Percentiles rank a stretch among this genome's conserved stretches.
phyloP scores from a whole-genome alignment of 1,284 basidiomycete genomes.

The Malassezia obtusa region DNA sequence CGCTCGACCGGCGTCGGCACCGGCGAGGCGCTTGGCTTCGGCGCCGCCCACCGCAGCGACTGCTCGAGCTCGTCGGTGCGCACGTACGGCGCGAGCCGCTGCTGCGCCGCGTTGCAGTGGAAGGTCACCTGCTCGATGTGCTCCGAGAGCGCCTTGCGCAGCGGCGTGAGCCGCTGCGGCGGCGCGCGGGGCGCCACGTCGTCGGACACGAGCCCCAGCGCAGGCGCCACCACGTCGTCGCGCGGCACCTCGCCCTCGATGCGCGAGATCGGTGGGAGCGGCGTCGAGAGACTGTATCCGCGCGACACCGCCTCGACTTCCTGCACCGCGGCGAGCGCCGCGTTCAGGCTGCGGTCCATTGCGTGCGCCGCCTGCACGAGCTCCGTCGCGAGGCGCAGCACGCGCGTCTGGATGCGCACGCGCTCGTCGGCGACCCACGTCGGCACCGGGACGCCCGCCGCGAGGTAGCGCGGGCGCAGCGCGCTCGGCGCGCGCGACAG shows the following conservation, averaged over 20 bases:
- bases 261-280: slow-evolving; percentile 43
- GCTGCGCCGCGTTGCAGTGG: slow-evolving; percentile 12
- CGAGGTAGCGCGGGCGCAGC: neutral
- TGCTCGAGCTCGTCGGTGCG: slow-evolving; percentile 26
- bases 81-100: neutral
- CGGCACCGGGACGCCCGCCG: neutral
- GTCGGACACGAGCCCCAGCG: neutral
- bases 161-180: slow-evolving; percentile 19
- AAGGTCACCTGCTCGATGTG: slow-evolving; percentile 22
- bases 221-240: slow-evolving; percentile 8
- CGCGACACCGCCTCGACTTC: slow-evolving; percentile 44
- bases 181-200: neutral
- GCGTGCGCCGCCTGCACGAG: slow-evolving; percentile 28
- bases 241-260: slow-evolving; percentile 22
- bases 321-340: slow-evolving; percentile 39
- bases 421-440: slow-evolving; percentile 18
- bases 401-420: slow-evolving; percentile 11
- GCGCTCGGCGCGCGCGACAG: neutral
- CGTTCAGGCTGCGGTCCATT: slow-evolving; percentile 34
- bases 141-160: slow-evolving; percentile 21
- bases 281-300: slow-evolving; percentile 39
- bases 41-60: neutral
- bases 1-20: neutral
- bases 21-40: neutral
- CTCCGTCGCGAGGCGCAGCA: slow-evolving; percentile 8